Evolutionary conservation across 2,329 filamentous ascomycete species (phyloP).

Genomic region (Diaporthe eres): DNA sequence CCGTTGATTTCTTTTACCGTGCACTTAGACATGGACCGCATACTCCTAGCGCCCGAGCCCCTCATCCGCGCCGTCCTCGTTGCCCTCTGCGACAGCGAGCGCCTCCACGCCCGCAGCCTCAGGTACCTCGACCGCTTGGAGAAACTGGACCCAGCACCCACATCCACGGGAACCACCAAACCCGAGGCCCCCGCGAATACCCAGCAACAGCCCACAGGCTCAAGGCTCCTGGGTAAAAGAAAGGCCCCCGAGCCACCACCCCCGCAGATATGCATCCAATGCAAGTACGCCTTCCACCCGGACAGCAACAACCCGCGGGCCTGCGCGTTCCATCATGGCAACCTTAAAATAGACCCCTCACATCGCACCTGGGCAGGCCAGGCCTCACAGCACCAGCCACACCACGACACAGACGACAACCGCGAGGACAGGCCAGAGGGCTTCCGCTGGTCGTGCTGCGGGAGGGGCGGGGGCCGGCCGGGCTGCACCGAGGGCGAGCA

Average conservation of each 20-base stretch:
- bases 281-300: slow-evolving; percentile 30
- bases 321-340: slow-evolving; percentile 35
- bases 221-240: slow-evolving; percentile 24
- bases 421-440: slow-evolving; percentile 29
- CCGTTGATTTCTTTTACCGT: neutral
- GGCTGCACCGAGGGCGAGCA: slow-evolving; percentile 36
- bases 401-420: slow-evolving; percentile 12
- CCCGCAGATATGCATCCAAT: slow-evolving; percentile 38
- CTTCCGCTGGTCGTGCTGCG: slow-evolving; percentile 38
- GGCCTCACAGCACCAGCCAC: neutral
- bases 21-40: slow-evolving; percentile 33
- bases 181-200: neutral
- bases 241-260: slow-evolving; percentile 16
- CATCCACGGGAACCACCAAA: neutral
- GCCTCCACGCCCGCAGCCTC: slow-evolving; percentile 31
- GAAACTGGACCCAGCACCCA: slow-evolving; percentile 4
- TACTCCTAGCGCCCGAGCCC: slow-evolving; percentile 36
- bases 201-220: neutral
- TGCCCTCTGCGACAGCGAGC: slow-evolving; percentile 37
- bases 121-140: slow-evolving; percentile 37
- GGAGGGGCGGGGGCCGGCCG: slow-evolving; percentile 17
- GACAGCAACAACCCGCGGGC: slow-evolving; percentile 31
- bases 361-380: slow-evolving; percentile 21
- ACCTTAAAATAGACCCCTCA: neutral
- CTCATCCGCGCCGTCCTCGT: slow-evolving; percentile 37